These are phyloP conservation scores for Sutorius australiensis DNA, from an alignment of 768 basidiomycete genomes.

Conservation along the genomic window DNA sequence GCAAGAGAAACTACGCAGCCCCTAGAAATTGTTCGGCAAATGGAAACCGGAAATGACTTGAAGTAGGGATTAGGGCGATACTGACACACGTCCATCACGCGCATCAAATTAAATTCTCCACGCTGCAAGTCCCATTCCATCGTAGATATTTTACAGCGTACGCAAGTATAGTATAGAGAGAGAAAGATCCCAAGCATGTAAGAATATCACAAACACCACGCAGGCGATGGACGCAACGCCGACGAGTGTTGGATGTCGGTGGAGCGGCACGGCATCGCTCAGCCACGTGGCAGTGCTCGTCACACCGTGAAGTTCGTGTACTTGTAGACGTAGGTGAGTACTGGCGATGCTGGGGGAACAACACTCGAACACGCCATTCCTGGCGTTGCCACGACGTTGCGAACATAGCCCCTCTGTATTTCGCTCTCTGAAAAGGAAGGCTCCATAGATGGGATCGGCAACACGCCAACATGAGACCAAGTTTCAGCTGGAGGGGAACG, in stretches of 20 bases:
- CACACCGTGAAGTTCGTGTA: constrained; percentile 12
- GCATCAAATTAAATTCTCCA: background rate
- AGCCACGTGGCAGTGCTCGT: background rate
- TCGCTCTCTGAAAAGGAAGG: constrained; percentile 44
- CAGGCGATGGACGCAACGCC: constrained; percentile 30
- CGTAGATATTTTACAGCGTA: background rate
- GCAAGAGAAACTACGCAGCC: constrained; percentile 8
- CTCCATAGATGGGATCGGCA: constrained; percentile 68
- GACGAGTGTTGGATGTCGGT: constrained; percentile 22
- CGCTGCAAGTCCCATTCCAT: background rate
- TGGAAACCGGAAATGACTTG: background rate
- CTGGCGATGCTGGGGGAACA: no score
- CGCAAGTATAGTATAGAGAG: no score
- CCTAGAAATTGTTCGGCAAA: constrained; percentile 8
- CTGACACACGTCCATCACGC: background rate
- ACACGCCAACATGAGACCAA: constrained; percentile 49
- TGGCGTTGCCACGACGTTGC: constrained; percentile 66
- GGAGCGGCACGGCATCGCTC: constrained; percentile 13
- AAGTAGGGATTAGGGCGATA: background rate
- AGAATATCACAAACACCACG: constrained; percentile 32
- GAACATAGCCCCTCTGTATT: constrained; percentile 61
- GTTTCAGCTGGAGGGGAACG: constrained; percentile 10
- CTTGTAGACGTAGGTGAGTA: constrained; percentile 36
- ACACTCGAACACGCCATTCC: constrained; percentile 55
- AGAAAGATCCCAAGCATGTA: constrained; percentile 1